Conservation (phyloP, 2,329 filamentous ascomycete species). For the Lachnellula subtilissima region DNA sequence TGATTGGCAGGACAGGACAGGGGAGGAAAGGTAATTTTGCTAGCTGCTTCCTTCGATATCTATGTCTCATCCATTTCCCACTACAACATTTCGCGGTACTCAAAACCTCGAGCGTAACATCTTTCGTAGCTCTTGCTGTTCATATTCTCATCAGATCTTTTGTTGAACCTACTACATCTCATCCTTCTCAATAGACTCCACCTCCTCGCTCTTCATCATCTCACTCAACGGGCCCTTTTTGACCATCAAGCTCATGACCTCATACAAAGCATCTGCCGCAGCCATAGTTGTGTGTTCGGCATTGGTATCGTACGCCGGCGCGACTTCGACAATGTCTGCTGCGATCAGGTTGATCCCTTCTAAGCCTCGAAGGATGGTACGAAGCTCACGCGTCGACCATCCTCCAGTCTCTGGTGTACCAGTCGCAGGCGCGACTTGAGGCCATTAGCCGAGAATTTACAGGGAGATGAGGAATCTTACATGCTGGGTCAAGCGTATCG, state of each 20-base stretch:
- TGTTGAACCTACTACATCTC: slow-evolving; percentile 21
- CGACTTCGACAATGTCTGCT: slow-evolving; percentile 70
- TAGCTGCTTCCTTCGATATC: neutral
- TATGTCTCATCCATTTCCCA: neutral
- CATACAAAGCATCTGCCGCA: slow-evolving; percentile 65
- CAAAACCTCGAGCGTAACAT: no score
- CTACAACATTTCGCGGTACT: neutral
- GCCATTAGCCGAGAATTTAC: slow-evolving; percentile 10
- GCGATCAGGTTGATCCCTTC: slow-evolving; percentile 66
- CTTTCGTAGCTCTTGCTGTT: no score
- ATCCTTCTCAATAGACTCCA: slow-evolving; percentile 8
- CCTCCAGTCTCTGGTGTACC: slow-evolving; percentile 73
- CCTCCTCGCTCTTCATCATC: slow-evolving; percentile 31
- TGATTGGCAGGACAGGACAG: neutral
- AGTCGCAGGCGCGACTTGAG: slow-evolving; percentile 61
- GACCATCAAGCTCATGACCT: slow-evolving; percentile 79
- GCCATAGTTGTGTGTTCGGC: slow-evolving; percentile 71
- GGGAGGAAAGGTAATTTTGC: neutral
- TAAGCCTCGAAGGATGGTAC: slow-evolving; percentile 65
- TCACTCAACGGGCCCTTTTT: slow-evolving; percentile 66
- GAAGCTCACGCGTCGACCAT: slow-evolving; percentile 68
- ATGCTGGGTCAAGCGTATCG: slow-evolving; percentile 81
- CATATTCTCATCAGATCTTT: neutral
- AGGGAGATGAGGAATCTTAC: slow-evolving; percentile 35
- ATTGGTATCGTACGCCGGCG: slow-evolving; percentile 68